These are phyloP conservation scores for Annulohypoxylon bovei DNA, from an alignment of 495 filamentous ascomycete species.

Conservation along the genomic window DNA sequence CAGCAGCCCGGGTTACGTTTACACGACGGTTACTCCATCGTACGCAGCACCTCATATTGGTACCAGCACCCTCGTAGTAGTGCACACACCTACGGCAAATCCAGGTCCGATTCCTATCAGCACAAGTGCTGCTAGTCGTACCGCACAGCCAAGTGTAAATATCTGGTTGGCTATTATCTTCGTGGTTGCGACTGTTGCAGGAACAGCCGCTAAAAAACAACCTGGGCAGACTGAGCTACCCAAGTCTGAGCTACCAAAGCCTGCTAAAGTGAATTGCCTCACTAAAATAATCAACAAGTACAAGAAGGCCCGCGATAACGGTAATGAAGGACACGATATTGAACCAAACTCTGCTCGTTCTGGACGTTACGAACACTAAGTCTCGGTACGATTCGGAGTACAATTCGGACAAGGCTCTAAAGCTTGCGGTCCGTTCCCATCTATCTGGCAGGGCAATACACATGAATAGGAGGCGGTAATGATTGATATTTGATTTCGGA, in stretches of 20 bases:
- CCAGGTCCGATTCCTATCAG: slow-evolving; percentile 20
- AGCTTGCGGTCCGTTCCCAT: no score
- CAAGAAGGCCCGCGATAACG: no score
- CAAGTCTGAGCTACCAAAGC: no score
- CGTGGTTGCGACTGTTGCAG: not conserved
- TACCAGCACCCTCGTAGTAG: not conserved
- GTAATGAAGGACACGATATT: not conserved
- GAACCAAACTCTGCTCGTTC: not conserved
- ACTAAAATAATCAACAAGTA: no score
- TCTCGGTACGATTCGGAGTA: not conserved
- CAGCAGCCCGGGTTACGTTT: slow-evolving; percentile 15
- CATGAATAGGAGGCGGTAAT: slow-evolving; percentile 3
- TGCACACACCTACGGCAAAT: slow-evolving; percentile 21
- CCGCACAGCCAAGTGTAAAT: not conserved
- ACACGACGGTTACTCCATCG: slow-evolving; percentile 22
- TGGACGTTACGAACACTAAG: not conserved
- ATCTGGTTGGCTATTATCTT: not conserved
- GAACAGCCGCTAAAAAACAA: not conserved
- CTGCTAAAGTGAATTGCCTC: no score
- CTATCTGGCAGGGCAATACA: not conserved
- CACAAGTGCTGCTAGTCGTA: slow-evolving; percentile 5
- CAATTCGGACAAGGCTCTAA: not conserved
- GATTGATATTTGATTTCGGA: slow-evolving; percentile 1
- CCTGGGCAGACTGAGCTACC: not conserved
- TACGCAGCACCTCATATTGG: slow-evolving; percentile 2